Base-by-base conservation (phyloP, 805 yeast species). In the Metschnikowia cubensis region DNA sequence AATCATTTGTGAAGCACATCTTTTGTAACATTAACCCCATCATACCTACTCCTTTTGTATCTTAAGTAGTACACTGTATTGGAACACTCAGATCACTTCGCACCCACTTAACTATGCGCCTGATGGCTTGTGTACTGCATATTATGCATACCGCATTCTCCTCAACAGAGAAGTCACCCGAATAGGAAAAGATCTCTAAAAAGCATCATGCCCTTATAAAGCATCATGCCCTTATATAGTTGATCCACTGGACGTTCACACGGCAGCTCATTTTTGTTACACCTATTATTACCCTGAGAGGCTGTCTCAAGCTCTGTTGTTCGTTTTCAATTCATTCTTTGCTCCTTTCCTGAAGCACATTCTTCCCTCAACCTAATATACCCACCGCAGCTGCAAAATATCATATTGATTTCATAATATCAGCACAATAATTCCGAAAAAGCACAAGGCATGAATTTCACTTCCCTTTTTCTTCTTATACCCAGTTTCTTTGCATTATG, bases 121-220 rank as follows among this genome's bases (percentile, higher is more conserved):
- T 18, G 14, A 42, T 6, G 45, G 17, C 3, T 7, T 14, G 7
- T 3, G 36, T 42, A 32, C 37, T 42, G 45, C 32, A 42, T 11
- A 2, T 20, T 2, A 15, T 10, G 1, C 8, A 15, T 5, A 31
- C 45, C 37, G 45, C 45, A 33, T 32, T 42, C 35, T 41, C 45
- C 45, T 18, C 45, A 42, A 36, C 31, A 35, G 35, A 35, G 41
- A 33, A 29, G 50, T 40, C 40, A 25, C 50, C 50, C 35, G 32
- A 48, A 42, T 38, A 48, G 50, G 50, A 48, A 48, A 48, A 35
- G 36, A 39, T 15, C 15, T 40, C 22, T 17, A 33, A 47, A 40
- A 25, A 2, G 21, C 37, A 42, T 20, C 37, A 42, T 33, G 37
- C 36, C 45, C 45, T 42, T 42, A 42, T 42, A 42, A 25, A 2